These are phyloP conservation scores for Dioscorea zingiberensis DNA, from an alignment of 106 monocot species.

Conservation along the genomic window DNA sequence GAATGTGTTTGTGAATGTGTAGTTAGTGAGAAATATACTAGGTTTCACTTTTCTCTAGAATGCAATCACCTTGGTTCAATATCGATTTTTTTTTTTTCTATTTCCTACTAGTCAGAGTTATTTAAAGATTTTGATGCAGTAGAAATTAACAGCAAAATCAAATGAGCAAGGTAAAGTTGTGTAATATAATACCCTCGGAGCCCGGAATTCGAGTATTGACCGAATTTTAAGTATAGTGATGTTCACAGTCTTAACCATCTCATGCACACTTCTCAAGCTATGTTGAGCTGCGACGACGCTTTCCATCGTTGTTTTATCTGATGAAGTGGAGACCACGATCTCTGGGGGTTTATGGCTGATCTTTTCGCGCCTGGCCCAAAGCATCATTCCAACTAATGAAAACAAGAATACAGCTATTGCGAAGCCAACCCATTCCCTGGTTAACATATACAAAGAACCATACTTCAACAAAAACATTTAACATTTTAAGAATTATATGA, in stretches of 20 bases:
- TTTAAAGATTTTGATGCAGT: too few relatives aligned
- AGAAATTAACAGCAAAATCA: too few relatives aligned
- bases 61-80: too few relatives aligned
- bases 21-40: too few relatives aligned
- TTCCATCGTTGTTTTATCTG: constrained; percentile 68
- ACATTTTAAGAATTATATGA: too few relatives aligned
- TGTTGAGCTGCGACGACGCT: constrained; percentile 70
- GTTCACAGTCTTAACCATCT: constrained; percentile 38
- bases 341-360: constrained; percentile 21
- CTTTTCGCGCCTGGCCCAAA: constrained; percentile 32
- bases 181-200: constrained; percentile 55
- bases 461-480: not conserved
- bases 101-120: too few relatives aligned
- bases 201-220: constrained; percentile 49
- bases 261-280: constrained; percentile 33
- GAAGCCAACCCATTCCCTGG: constrained; percentile 69
- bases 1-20: too few relatives aligned
- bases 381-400: constrained; percentile 34
- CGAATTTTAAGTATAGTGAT: constrained; percentile 54
- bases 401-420: constrained; percentile 32
- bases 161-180: too few relatives aligned
- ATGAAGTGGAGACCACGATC: constrained; percentile 40
- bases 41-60: too few relatives aligned
- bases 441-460: not conserved
- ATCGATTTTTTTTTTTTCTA: too few relatives aligned